phyloP scores from a whole-genome alignment of 2,329 filamentous ascomycete species.

The Xylariomycetidae sp. region DNA sequence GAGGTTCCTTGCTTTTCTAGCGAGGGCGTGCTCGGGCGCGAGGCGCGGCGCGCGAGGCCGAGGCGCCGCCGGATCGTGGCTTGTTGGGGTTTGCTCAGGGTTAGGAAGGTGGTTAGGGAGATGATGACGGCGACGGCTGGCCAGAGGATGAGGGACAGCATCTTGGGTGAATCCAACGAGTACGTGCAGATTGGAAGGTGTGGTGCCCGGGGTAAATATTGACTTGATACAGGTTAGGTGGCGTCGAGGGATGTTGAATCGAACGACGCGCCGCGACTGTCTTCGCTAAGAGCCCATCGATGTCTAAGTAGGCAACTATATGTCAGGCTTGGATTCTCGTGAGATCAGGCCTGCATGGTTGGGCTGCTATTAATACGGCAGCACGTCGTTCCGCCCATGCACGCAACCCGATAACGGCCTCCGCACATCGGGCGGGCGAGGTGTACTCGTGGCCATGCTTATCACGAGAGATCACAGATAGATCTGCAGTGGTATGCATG shows the following conservation, averaged over 20 bases:
- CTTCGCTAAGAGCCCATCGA: neutral
- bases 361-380: neutral
- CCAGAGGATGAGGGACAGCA: constrained; percentile 14
- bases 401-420: constrained; percentile 14
- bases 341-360: neutral
- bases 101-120: constrained; percentile 15
- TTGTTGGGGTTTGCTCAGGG: constrained; percentile 10
- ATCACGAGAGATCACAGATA: constrained; percentile 1
- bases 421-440: constrained; percentile 12
- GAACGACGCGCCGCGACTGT: too few relatives aligned
- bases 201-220: too few relatives aligned
- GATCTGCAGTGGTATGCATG: constrained; percentile 4
- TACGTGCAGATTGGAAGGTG: too few relatives aligned
- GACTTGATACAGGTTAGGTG: too few relatives aligned
- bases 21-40: constrained; percentile 14
- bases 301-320: too few relatives aligned
- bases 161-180: too few relatives aligned
- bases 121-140: constrained; percentile 13
- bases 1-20: constrained; percentile 18
- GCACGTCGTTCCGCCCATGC: neutral
- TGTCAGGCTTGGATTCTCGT: neutral
- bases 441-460: constrained; percentile 1
- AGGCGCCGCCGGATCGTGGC: constrained; percentile 14
- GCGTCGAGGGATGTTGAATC: too few relatives aligned
- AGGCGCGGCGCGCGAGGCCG: constrained; percentile 9